Percentiles rank a stretch among this genome's conserved stretches.
phyloP scores from a whole-genome alignment of 257 asterid species.

The Sherardia arvensis region DNA sequence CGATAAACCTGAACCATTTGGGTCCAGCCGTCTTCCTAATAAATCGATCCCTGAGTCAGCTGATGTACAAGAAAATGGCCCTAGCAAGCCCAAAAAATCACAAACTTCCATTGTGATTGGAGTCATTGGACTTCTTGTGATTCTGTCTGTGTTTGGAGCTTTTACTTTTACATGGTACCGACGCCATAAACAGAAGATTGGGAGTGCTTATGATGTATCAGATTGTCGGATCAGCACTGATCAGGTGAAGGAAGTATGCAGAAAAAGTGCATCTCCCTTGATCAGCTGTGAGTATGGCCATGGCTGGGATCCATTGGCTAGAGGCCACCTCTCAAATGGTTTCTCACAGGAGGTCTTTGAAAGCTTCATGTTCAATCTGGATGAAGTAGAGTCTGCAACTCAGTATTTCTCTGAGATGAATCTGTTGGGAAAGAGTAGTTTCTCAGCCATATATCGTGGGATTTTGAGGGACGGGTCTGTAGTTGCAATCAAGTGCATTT shows the following conservation, averaged over 20 bases:
- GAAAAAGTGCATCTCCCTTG: constrained; percentile 83
- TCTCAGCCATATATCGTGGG: constrained; percentile 74
- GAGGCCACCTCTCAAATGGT: constrained; percentile 42
- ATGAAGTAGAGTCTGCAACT: constrained; percentile 88
- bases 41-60: constrained; percentile 86
- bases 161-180: constrained; percentile 68
- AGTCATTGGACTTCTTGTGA: constrained; percentile 31
- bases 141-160: constrained; percentile 35
- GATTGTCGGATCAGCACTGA: constrained; percentile 64
- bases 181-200: constrained; percentile 64
- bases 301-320: constrained; percentile 82
- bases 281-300: constrained; percentile 69
- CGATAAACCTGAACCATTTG: constrained; percentile 57
- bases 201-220: constrained; percentile 47
- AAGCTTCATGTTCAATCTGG: constrained; percentile 72
- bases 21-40: constrained; percentile 42
- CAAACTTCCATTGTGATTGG: constrained; percentile 39
- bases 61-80: constrained; percentile 29
- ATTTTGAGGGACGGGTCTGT: constrained; percentile 64
- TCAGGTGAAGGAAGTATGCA: constrained; percentile 40
- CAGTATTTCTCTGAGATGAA: constrained; percentile 71
- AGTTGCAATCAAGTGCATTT: constrained; percentile 83
- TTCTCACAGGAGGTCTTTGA: constrained; percentile 78
- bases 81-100: constrained; percentile 29
- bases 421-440: constrained; percentile 72